phyloP scores from a whole-genome alignment of 306 rosid genomes.

The Glycyrrhiza uralensis region DNA sequence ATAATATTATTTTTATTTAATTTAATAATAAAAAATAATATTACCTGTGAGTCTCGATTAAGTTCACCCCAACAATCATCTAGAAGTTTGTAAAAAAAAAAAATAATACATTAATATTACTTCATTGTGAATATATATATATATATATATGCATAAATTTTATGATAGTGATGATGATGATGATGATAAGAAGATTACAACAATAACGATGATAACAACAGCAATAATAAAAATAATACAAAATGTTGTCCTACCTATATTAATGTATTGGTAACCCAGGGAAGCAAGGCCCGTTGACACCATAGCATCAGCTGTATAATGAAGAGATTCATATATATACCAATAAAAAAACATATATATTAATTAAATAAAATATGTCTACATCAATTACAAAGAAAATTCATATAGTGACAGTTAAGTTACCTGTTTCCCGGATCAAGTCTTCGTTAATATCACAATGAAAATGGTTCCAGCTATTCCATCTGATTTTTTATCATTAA shows the following conservation, averaged over 20 bases:
- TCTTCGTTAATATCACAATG: constrained; percentile 52
- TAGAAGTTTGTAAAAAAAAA: constrained; percentile 1
- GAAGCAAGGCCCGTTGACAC: constrained; percentile 69
- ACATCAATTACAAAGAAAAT: not conserved
- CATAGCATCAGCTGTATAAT: constrained; percentile 66
- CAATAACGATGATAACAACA: not conserved
- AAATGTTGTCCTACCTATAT: constrained; percentile 46
- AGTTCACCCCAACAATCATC: constrained; percentile 90
- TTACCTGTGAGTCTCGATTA: constrained; percentile 56
- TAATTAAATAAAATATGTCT: not conserved
- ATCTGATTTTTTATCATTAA: constrained; percentile 24
- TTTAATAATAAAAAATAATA: not conserved
- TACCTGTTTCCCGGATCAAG: constrained; percentile 65
- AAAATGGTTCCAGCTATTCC: constrained; percentile 88
- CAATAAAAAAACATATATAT: not conserved
- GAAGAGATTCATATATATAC: not conserved
- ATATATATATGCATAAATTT: not conserved
- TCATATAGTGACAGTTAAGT: not conserved
- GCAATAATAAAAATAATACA: not conserved
- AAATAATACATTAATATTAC: not conserved
- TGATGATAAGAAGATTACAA: not conserved
- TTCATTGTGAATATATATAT: not conserved
- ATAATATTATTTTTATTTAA: not conserved
- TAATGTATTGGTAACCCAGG: constrained; percentile 61
- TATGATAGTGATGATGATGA: not conserved